Percentiles rank a stretch among this genome's conserved stretches.
Conservation (phyloP, 768 basidiomycete genomes). For the Phlebiopsis gigantea region DNA sequence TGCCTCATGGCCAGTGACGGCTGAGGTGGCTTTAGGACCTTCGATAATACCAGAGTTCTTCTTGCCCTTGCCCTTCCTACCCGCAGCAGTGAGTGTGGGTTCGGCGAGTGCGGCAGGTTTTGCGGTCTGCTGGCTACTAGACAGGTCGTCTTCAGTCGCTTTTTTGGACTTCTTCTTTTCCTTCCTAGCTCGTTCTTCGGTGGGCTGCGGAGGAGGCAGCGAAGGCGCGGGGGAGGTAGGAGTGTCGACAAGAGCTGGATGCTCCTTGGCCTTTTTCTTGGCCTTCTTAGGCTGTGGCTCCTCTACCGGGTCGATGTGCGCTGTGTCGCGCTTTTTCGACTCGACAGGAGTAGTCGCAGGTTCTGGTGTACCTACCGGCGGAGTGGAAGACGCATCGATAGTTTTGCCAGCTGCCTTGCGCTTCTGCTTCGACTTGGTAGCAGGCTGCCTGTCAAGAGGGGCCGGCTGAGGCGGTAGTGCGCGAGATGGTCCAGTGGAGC, state of each 20-base stretch:
- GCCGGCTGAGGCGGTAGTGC: background rate
- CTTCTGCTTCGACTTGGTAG: slow-evolving; percentile 8
- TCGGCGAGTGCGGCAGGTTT: background rate
- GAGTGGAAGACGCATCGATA: background rate
- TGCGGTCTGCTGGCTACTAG: background rate
- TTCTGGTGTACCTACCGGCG: background rate
- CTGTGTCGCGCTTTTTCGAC: background rate
- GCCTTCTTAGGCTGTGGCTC: background rate
- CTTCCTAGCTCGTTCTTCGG: background rate
- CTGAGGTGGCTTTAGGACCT: background rate
- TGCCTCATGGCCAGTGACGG: background rate
- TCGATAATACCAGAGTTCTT: background rate
- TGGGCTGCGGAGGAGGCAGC: background rate
- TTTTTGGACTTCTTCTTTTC: slow-evolving; percentile 14
- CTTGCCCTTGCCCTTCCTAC: background rate
- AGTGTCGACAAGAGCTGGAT: background rate
- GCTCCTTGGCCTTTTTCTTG: slow-evolving; percentile 13
- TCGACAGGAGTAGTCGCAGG: background rate
- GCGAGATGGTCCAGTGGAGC: background rate
- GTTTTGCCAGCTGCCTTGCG: slow-evolving; percentile 14
- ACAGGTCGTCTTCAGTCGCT: slow-evolving; percentile 8
- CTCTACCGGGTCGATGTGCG: background rate
- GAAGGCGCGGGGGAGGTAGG: background rate
- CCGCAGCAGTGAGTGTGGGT: background rate
- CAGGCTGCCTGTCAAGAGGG: background rate